Evolutionary conservation across 2,329 filamentous ascomycete species (phyloP), one percentile per base, ranked within the genome.

Genomic region (Aureobasidium sp.): DNA sequence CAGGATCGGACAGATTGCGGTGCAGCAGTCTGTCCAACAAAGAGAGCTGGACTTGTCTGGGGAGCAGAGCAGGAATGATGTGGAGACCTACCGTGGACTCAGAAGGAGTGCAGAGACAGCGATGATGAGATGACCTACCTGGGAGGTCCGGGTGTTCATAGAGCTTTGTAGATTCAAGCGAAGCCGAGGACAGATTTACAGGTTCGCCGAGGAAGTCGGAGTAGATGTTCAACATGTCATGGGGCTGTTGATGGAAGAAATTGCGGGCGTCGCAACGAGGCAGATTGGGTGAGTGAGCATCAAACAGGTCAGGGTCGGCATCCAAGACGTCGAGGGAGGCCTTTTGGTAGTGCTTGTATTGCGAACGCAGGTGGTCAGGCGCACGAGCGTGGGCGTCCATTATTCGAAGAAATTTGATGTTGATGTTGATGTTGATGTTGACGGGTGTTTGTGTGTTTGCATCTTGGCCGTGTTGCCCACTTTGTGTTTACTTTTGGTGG

Each of bases 21-120:
- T 94, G 88, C 25, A 96, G 74, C 57, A 95, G 78, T 52, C 80
- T 81, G 39, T 81, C 80, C 4, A 97, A 76, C 2, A 97, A 75
- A 32, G 74, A 70, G 55, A 76, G 72, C 66, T 98, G 93, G 12
- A 87, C 74, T 5, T 72, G 63, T 14, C 79, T 77, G 4, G 90
- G 84, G 8, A 97, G 71, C 7, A 97, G 73, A 22, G 79, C 78
- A 11, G 90, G 90, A 2, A 90, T 71, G 49, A 97, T 79, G 53
- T 86, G 76, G 8, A 98, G 80, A 57, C 91, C 91, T 66, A 64
- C 63, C 60, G 44, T 37, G 6, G 41, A 47, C 52, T 54, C 41
- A 54, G 52, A 54, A 53, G 25, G 21, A 19, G 50, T 6, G 3
- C 22, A n/a, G 35, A 29, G 11, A 3, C n/a, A 7, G 27, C 6